Percentiles rank a stretch among this genome's conserved stretches.
Conservation (phyloP, 257 asterid species). For the Penstemon davidsonii region DNA sequence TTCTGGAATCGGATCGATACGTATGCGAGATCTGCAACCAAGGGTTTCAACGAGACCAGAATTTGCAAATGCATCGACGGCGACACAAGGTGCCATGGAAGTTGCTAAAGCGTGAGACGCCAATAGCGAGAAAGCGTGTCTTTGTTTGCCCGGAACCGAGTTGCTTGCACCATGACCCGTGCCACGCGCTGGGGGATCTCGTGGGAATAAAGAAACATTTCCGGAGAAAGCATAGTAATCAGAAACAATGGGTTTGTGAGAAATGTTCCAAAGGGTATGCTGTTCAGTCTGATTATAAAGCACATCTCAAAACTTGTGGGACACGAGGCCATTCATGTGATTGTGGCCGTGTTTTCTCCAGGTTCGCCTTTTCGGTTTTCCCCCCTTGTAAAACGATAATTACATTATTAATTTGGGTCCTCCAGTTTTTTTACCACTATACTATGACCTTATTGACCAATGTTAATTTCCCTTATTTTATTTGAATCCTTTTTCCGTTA, state of each 20-base stretch:
- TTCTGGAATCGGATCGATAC: constrained; percentile 80
- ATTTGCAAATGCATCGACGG: constrained; percentile 87
- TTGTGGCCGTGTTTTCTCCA: constrained; percentile 70
- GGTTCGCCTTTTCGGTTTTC: too few relatives aligned
- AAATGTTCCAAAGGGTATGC: constrained; percentile 72
- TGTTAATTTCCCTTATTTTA: too few relatives aligned
- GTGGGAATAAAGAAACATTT: constrained; percentile 75
- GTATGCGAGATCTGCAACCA: constrained; percentile 97
- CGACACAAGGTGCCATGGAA: constrained; percentile 97
- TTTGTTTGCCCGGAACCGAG: constrained; percentile 75
- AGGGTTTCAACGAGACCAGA: constrained; percentile 91
- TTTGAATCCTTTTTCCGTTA: too few relatives aligned
- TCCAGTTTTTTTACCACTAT: too few relatives aligned
- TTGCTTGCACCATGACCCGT: constrained; percentile 72
- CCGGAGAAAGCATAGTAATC: constrained; percentile 65
- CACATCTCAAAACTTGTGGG: constrained; percentile 75
- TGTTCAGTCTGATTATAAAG: constrained; percentile 69
- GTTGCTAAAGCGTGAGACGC: constrained; percentile 68
- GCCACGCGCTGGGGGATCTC: constrained; percentile 77
- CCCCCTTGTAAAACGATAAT: neutral
- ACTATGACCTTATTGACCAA: too few relatives aligned
- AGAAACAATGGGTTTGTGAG: constrained; percentile 67
- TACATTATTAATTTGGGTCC: too few relatives aligned
- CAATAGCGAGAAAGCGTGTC: constrained; percentile 52
- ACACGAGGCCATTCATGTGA: constrained; percentile 74